A percentile compares a stretch with the other conserved stretches of the same genome.
Evolutionary conservation across 2,329 filamentous ascomycete species (phyloP).

Genomic region (Sordariomycetes sp.): DNA sequence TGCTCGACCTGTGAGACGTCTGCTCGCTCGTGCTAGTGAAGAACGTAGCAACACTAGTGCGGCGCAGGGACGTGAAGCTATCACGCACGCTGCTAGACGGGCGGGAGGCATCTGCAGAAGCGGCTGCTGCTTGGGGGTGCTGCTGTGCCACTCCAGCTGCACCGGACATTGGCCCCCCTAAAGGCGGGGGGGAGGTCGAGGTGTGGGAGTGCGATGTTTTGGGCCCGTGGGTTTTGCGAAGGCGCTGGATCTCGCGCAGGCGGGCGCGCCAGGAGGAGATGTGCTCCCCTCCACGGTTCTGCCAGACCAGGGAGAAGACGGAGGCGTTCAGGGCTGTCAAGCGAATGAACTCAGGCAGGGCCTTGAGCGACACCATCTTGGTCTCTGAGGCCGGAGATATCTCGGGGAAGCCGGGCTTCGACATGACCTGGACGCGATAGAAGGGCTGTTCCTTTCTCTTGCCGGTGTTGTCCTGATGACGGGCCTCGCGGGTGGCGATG

Average conservation of each 20-base stretch:
- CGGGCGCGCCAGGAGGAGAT: constrained; percentile 85
- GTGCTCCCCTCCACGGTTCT: constrained; percentile 66
- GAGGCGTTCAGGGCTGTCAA: constrained; percentile 87
- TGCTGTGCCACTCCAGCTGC: neutral
- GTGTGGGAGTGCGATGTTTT: constrained; percentile 19
- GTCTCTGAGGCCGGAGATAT: constrained; percentile 83
- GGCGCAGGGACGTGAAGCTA: constrained; percentile 50
- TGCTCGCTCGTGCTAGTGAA: constrained; percentile 49
- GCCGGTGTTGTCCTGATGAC: constrained; percentile 15
- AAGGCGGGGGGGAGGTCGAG: constrained; percentile 17
- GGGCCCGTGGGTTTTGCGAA: constrained; percentile 59
- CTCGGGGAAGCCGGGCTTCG: constrained; percentile 80
- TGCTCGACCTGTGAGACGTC: constrained; percentile 48
- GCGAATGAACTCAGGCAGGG: constrained; percentile 76
- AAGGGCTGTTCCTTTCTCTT: constrained; percentile 46
- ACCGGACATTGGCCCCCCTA: constrained; percentile 18
- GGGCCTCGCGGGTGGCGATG: constrained; percentile 47
- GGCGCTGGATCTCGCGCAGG: constrained; percentile 71
- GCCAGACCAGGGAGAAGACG: constrained; percentile 90
- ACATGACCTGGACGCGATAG: constrained; percentile 85
- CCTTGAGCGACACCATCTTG: constrained; percentile 78
- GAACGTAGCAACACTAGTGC: constrained; percentile 58
- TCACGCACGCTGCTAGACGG: constrained; percentile 45
- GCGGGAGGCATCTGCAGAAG: constrained; percentile 21
- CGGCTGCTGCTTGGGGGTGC: constrained; percentile 4